Conservation (phyloP, 2,329 filamentous ascomycete genomes). For the Aspergillaceae sp. region DNA sequence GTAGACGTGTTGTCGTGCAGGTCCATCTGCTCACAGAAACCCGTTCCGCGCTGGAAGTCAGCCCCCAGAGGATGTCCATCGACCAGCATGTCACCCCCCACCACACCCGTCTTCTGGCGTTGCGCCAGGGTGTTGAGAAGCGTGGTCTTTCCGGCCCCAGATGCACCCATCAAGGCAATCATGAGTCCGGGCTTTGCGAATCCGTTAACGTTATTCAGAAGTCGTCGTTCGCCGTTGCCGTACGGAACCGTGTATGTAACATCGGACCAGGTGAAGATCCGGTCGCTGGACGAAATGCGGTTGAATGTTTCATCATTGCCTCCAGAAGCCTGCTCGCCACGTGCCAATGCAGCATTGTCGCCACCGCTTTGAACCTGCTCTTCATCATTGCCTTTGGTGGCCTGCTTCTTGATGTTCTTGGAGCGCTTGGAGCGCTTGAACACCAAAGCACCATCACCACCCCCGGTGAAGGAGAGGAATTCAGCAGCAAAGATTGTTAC, state of each 20-base stretch:
- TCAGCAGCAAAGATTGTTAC: slow-evolving; percentile 65
- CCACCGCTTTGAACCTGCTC: slow-evolving; percentile 42
- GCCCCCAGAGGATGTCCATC: slow-evolving; percentile 54
- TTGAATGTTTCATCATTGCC: slow-evolving; percentile 28
- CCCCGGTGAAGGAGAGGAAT: slow-evolving; percentile 52
- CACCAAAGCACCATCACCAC: slow-evolving; percentile 59
- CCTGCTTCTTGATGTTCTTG: slow-evolving; percentile 45
- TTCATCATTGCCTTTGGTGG: slow-evolving; percentile 43
- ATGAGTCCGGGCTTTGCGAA: slow-evolving; percentile 73
- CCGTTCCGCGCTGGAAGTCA: slow-evolving; percentile 61
- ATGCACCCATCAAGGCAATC: slow-evolving; percentile 73
- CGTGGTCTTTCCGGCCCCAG: slow-evolving; percentile 76
- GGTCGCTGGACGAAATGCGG: slow-evolving; percentile 48
- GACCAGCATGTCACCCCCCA: slow-evolving; percentile 63
- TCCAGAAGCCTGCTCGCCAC: slow-evolving; percentile 18
- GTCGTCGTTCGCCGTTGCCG: slow-evolving; percentile 50
- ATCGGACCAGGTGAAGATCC: slow-evolving; percentile 63
- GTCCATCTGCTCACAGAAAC: slow-evolving; percentile 66
- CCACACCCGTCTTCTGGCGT: slow-evolving; percentile 57
- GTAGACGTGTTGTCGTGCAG: slow-evolving; percentile 60
- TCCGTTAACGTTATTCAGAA: slow-evolving; percentile 63
- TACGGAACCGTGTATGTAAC: slow-evolving; percentile 66
- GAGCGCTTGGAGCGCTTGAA: slow-evolving; percentile 61
- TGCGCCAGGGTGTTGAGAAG: slow-evolving; percentile 70
- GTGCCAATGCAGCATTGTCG: slow-evolving; percentile 20